Percentiles rank a stretch among this genome's conserved stretches.
phyloP scores from a whole-genome alignment of 2,329 filamentous ascomycete species.

The Aspergillus fumigatus region DNA sequence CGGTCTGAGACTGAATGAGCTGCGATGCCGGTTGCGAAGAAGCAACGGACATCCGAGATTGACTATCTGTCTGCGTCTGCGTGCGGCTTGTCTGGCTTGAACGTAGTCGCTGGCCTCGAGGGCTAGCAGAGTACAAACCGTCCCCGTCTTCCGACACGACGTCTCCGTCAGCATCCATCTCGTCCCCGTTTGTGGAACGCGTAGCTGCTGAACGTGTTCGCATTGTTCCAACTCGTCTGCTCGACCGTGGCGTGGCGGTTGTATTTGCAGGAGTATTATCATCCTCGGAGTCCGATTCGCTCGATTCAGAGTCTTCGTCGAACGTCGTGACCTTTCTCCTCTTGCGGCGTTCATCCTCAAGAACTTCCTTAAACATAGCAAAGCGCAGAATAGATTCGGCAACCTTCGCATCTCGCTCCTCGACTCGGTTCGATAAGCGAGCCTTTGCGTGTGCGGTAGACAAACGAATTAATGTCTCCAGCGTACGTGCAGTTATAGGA shows the following conservation, averaged over 20 bases:
- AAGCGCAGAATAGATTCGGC: constrained; percentile 90
- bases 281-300: constrained; percentile 36
- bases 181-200: constrained; percentile 37
- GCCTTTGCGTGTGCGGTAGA: constrained; percentile 94
- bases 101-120: constrained; percentile 38
- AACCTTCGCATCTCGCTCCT: constrained; percentile 80
- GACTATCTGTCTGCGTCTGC: constrained; percentile 36
- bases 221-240: constrained; percentile 27
- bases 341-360: constrained; percentile 72
- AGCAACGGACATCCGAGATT: constrained; percentile 64
- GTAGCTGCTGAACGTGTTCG: constrained; percentile 33
- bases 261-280: constrained; percentile 20
- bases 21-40: constrained; percentile 77
- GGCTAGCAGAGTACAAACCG: constrained; percentile 51
- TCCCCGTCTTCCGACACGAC: constrained; percentile 49
- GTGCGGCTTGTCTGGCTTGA: constrained; percentile 38
- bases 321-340: constrained; percentile 71
- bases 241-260: constrained; percentile 31
- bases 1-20: constrained; percentile 52
- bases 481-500: constrained; percentile 91
- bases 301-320: constrained; percentile 53
- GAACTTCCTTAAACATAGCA: constrained; percentile 93
- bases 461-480: constrained; percentile 97
- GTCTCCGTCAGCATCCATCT: constrained; percentile 48
- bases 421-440: constrained; percentile 79